Conservation (phyloP, 192 early-diverging fungal genomes). For the Geranomyces variabilis region DNA sequence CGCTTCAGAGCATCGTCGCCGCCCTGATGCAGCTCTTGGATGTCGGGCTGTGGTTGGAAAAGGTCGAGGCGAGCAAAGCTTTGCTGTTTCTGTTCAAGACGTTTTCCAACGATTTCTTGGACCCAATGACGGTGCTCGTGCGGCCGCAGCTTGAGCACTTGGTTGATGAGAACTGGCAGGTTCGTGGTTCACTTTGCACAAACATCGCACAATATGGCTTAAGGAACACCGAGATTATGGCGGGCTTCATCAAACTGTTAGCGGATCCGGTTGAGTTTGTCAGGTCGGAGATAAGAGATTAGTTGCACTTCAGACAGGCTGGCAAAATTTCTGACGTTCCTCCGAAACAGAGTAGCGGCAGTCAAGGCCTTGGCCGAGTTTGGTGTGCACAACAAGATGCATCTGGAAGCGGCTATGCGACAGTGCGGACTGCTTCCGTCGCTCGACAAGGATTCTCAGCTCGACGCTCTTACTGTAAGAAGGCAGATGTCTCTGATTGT, state of each 20-base stretch:
- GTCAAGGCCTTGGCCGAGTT: conserved; percentile 36
- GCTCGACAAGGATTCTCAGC: not conserved
- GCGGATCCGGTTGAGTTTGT: conserved; percentile 40
- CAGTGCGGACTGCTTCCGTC: conserved; percentile 37
- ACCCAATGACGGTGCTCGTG: conserved; percentile 40
- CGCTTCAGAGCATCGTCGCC: conserved; percentile 35
- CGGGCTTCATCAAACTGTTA: conserved; percentile 34
- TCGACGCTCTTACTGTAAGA: not conserved
- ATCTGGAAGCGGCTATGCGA: conserved; percentile 39
- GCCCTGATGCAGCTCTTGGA: conserved; percentile 37
- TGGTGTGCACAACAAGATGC: conserved; percentile 38
- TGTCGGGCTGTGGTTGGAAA: conserved; percentile 42
- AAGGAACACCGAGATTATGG: conserved; percentile 27
- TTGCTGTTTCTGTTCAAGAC: conserved; percentile 45
- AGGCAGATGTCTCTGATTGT: conserved; percentile 11
- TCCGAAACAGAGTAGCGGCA: conserved; percentile 23
- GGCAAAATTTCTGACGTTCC: not conserved
- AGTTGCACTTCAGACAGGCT: not conserved
- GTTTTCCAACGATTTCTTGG: conserved; percentile 46
- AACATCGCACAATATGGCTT: conserved; percentile 42
- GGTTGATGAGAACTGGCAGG: conserved; percentile 43
- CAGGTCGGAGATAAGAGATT: conserved; percentile 11
- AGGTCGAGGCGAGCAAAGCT: conserved; percentile 48
- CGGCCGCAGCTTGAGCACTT: conserved; percentile 43
- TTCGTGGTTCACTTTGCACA: conserved; percentile 38